A percentile compares a stretch with the other conserved stretches of the same genome.
phyloP scores from a whole-genome alignment of 768 basidiomycete species.

The Crepidotus variabilis region DNA sequence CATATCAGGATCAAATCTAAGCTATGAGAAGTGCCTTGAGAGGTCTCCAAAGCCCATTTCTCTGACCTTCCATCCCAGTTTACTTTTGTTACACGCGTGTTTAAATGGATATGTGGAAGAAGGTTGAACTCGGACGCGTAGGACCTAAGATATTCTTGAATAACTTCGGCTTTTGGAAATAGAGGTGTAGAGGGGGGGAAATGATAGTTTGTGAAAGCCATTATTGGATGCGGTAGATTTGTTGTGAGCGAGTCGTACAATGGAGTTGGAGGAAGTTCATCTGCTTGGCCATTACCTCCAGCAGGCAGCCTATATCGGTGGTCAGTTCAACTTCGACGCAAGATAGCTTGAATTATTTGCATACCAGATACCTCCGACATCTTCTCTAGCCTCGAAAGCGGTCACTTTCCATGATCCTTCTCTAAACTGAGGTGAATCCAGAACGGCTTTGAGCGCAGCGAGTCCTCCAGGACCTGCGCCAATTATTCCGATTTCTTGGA shows the following conservation, averaged over 20 bases:
- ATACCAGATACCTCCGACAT: conserved; percentile 78
- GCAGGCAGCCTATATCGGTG: conserved; percentile 48
- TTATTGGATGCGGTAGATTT: conserved; percentile 75
- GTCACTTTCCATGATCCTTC: conserved; percentile 58
- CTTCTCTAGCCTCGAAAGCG: conserved; percentile 61
- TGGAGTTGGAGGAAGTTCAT: conserved; percentile 58
- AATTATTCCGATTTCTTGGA: conserved; percentile 56
- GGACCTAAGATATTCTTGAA: conserved; percentile 64
- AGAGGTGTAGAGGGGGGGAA: conserved; percentile 74
- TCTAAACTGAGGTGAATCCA: conserved; percentile 55
- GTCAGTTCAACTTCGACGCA: not conserved
- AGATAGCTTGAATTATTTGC: conserved; percentile 12
- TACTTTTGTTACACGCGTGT: conserved; percentile 48
- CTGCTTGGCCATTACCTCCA: conserved; percentile 18
- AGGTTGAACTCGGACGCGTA: conserved; percentile 67
- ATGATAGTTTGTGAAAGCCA: conserved; percentile 60
- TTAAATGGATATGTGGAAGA: conserved; percentile 55
- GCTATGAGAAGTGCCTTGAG: not conserved
- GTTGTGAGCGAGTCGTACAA: conserved; percentile 81
- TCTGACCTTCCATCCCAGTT: conserved; percentile 27
- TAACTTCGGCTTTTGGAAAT: conserved; percentile 58
- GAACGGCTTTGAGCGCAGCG: conserved; percentile 60
- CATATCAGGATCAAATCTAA: conserved; percentile 73
- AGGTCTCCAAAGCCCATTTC: conserved; percentile 47
- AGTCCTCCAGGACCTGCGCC: conserved; percentile 79